These are phyloP conservation scores for Beauveria sp. DNA, from an alignment of 2,329 filamentous ascomycete species.

Conservation along the genomic window DNA sequence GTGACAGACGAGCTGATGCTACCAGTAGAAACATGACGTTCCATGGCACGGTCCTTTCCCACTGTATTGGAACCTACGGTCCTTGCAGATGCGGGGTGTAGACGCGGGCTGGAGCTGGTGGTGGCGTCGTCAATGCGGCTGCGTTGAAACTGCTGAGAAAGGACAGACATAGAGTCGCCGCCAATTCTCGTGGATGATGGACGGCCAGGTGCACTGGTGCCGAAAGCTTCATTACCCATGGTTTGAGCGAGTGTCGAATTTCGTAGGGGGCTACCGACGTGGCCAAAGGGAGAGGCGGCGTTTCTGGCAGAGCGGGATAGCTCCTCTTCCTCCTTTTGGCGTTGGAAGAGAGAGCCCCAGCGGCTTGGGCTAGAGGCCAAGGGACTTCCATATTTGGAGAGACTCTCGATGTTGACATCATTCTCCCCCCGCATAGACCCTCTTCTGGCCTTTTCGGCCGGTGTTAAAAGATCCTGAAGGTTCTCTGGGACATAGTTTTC, in stretches of 20 bases:
- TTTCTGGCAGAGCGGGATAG: slow-evolving; percentile 28
- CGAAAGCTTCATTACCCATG: slow-evolving; percentile 40
- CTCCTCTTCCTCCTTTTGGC: slow-evolving; percentile 52
- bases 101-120: slow-evolving; percentile 37
- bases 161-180: slow-evolving; percentile 48
- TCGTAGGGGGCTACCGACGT: slow-evolving; percentile 57
- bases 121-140: slow-evolving; percentile 45
- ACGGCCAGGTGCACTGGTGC: slow-evolving; percentile 30
- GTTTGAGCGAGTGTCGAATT: slow-evolving; percentile 54
- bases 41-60: slow-evolving; percentile 36
- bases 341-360: slow-evolving; percentile 54
- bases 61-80: slow-evolving; percentile 34
- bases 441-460: slow-evolving; percentile 58
- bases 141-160: slow-evolving; percentile 56
- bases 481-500: slow-evolving; percentile 64
- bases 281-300: slow-evolving; percentile 51
- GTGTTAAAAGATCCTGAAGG: slow-evolving; percentile 58
- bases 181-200: slow-evolving; percentile 32
- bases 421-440: slow-evolving; percentile 53
- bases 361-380: slow-evolving; percentile 51
- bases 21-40: slow-evolving; percentile 53
- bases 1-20: slow-evolving; percentile 48
- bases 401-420: slow-evolving; percentile 37
- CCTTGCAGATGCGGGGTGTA: slow-evolving; percentile 41
- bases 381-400: slow-evolving; percentile 55